Base-by-base conservation (phyloP, 345 rosid genomes). In the Camelina hispida region DNA sequence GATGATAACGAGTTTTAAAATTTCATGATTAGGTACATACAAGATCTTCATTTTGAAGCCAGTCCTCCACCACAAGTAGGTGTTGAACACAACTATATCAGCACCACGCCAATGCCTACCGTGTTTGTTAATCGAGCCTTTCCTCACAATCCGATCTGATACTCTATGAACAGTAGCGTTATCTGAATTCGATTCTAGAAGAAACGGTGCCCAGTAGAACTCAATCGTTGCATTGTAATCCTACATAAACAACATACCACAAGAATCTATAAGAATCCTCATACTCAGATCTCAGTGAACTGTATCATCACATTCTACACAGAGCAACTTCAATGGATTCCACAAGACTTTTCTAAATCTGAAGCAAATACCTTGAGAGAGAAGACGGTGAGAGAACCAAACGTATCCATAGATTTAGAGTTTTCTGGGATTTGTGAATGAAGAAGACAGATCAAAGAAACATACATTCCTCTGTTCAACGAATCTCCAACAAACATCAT, bases 121-220 rank as follows among this genome's bases (percentile, higher is more conserved):
- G 18, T 91, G 98, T 74, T 85, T 93, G 17, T 85, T 82, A 38
- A 93, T 93, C 0, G 98, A 93, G 35, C 82, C 85, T 81, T 80
- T 87, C 76, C 93, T 84, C 38, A 91, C 90, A 18, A 89, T 76
- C 72, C 98, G 77, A 46, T 93, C 97, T 4, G 93, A 68, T 23
- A 91, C 84, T 32, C 97, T 81, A 68, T 93, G 98, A 15, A 93
- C 67, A 6, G 88, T 80, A 0, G 97, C 94, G 46, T 93, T 71
- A 32, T 93, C 97, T 0, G 96, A 83, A 67, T 93, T 93, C 6
- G 96, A 93, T 73, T 93, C 93, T 1, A 91, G 91, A 28, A 93
- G 97, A 78, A 93, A 93, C 7, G 97, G 98, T 5, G 98, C 97
- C 97, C 98, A 93, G 30, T 91, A 91, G 82, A 93, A 91, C 80